Evolutionary conservation across 768 basidiomycete genomes (phyloP).

Genomic region (Mrakia gelida): DNA sequence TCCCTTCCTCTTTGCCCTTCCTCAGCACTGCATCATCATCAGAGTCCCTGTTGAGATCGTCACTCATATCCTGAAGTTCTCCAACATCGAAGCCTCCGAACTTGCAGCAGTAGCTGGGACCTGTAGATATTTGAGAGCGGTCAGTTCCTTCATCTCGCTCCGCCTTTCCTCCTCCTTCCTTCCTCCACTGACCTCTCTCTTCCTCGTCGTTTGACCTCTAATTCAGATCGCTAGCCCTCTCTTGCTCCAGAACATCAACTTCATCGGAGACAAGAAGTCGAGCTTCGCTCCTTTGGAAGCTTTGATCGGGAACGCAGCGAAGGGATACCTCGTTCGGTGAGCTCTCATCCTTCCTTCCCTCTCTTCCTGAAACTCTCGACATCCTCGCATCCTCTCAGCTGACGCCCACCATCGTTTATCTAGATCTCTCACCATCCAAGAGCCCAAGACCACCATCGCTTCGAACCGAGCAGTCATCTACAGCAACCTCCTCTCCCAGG

Average conservation of each 20-base stretch:
- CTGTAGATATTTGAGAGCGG: not conserved
- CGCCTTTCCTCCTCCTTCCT: too few species aligned
- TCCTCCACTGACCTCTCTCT: not conserved
- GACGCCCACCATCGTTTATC: not conserved
- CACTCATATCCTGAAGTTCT: constrained; percentile 3
- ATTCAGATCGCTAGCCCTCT: not conserved
- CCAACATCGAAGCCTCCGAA: not conserved
- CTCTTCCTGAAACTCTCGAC: not conserved
- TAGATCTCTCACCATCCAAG: not conserved
- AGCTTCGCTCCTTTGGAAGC: not conserved
- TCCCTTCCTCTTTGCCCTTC: not conserved
- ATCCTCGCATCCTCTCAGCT: not conserved
- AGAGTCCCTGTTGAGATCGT: constrained; percentile 1
- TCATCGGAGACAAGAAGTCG: not conserved
- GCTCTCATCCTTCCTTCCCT: not conserved
- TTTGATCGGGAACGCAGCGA: not conserved
- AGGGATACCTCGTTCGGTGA: not conserved
- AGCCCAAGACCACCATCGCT: not conserved
- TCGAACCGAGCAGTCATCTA: not conserved
- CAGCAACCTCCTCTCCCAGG: not conserved
- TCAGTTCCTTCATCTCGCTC: not conserved
- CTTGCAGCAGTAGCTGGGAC: not conserved
- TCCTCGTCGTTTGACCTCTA: not conserved
- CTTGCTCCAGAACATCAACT: not conserved
- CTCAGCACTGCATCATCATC: constrained; percentile 4